Evolutionary conservation across 2,329 filamentous ascomycete species (phyloP), one percentile per base, ranked within the genome.

Genomic region (Fusarium xylarioides): DNA sequence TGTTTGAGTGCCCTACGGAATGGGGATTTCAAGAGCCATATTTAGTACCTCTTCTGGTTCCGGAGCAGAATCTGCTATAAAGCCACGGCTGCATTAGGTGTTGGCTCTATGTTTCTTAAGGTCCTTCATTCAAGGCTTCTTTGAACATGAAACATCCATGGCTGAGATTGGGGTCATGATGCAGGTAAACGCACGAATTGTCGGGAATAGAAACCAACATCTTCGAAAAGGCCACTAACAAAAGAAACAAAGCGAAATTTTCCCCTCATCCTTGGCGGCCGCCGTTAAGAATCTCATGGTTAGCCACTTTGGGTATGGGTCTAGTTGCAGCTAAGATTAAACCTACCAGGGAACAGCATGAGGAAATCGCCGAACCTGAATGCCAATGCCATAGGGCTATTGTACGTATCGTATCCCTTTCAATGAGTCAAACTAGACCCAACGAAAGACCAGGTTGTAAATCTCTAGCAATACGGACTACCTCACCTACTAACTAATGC

Each of bases 351-450:
- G 70, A 55, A 47, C 40, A 12, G 18, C 19, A 73, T 62, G 43
- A 67, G 71, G 59, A 65, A 73, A 68, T 68, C 71, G 63, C 71
- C 71, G 71, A 68, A 55, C 56, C 46, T 49, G 19, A 37, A 46
- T 26, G 44, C 18, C 28, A 12, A 52, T 55, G 40, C 16, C 19
- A 26, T 71, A 74, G 58, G 67, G 71, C 71, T 71, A 68, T 32
- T n/a, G 35, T 23, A 43, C 15, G 40, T 59, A 18, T 35, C 38
- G 26, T 40, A 18, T 32, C 23, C 43, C 16, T 32, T 38, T n/a
- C 35, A 42, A 52, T 52, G 38, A 71, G 44, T 54, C 38, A 23
- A 34, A 32, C 19, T 30, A 21, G 34, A 43, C 42, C 46, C 50
- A 38, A 56, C 19, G 44, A 43, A 18, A 47, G 23, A 35, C 21